These are phyloP conservation scores for Lactuca sativa DNA, from an alignment of 129 eudicot genomes.

Conservation along the genomic window DNA sequence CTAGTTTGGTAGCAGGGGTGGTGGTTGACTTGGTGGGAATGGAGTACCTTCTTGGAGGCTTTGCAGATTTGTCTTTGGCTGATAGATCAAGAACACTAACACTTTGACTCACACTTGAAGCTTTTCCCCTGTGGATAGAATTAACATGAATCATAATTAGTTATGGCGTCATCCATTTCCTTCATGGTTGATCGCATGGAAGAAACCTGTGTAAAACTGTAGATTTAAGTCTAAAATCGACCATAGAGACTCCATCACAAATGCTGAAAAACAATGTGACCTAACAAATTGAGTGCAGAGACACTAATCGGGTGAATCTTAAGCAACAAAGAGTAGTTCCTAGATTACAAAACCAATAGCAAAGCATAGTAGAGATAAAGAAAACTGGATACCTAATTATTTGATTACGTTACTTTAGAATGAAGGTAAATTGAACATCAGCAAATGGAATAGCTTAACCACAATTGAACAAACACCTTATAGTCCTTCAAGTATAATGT, in stretches of 20 bases:
- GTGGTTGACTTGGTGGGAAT: slow-evolving; percentile 60
- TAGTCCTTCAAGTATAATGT: background rate
- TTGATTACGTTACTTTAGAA: background rate
- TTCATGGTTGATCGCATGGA: background rate
- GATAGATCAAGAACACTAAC: slow-evolving; percentile 65
- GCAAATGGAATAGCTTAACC: background rate
- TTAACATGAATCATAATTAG: slow-evolving; percentile 5
- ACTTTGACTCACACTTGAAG: slow-evolving; percentile 74
- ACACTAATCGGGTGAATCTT: background rate
- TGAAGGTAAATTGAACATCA: background rate
- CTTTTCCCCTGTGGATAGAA: slow-evolving; percentile 53
- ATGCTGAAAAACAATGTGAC: too few species aligned
- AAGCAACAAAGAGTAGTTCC: background rate
- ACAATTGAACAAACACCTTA: background rate
- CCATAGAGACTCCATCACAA: too few species aligned
- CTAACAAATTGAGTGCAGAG: background rate
- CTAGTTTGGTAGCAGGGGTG: slow-evolving; percentile 58
- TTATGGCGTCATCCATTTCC: background rate
- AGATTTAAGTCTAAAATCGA: background rate
- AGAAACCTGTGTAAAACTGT: background rate
- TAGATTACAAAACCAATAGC: background rate
- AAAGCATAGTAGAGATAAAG: background rate
- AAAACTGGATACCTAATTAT: background rate
- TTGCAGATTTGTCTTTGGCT: slow-evolving; percentile 75
- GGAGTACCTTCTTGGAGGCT: slow-evolving; percentile 86